These are phyloP conservation scores for Huntiella savannae DNA, from an alignment of 2,329 filamentous ascomycete genomes.

Conservation along the genomic window DNA sequence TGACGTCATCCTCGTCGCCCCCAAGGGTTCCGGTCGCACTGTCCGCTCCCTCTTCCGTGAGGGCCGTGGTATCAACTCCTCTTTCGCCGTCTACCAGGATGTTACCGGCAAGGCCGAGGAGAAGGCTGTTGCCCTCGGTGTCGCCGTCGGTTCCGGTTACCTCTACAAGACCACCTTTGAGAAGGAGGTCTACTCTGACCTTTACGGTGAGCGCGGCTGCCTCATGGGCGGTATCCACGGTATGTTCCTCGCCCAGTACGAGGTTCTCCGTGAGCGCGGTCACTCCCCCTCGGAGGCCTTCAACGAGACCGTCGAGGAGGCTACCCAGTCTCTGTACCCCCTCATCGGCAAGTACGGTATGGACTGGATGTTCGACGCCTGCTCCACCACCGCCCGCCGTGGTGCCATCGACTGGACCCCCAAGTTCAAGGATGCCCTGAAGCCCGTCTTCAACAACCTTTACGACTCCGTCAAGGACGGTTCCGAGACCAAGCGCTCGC, in stretches of 20 bases:
- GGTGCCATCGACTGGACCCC: conserved; percentile 98
- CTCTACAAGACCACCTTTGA: conserved; percentile 99
- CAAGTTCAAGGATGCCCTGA: conserved; percentile 92
- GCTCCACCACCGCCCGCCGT: conserved; percentile 94
- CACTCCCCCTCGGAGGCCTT: conserved; percentile 97
- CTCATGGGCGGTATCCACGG: conserved; percentile 99
- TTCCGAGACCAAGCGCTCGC: conserved; percentile 83
- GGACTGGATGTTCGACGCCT: conserved; percentile 99
- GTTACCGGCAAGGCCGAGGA: conserved; percentile 96
- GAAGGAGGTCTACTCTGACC: conserved; percentile 99
- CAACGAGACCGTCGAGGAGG: conserved; percentile 99
- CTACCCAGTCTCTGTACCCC: conserved; percentile 93
- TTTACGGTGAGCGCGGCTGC: conserved; percentile 99
- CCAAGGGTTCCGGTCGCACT: conserved; percentile 97
- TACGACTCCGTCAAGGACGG: conserved; percentile 87
- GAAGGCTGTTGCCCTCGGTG: conserved; percentile 90
- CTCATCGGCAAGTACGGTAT: conserved; percentile 94
- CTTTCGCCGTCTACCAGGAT: conserved; percentile 95
- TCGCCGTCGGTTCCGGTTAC: conserved; percentile 93
- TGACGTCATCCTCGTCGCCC: conserved; percentile 97
- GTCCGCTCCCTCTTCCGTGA: conserved; percentile 98
- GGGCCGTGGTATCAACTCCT: conserved; percentile 99
- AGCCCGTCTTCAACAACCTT: conserved; percentile 95
- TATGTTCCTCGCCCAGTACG: conserved; percentile 99
- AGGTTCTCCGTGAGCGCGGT: conserved; percentile 96